phyloP scores from a whole-genome alignment of 352 stramenopile species.

The Phytophthora constricta region DNA sequence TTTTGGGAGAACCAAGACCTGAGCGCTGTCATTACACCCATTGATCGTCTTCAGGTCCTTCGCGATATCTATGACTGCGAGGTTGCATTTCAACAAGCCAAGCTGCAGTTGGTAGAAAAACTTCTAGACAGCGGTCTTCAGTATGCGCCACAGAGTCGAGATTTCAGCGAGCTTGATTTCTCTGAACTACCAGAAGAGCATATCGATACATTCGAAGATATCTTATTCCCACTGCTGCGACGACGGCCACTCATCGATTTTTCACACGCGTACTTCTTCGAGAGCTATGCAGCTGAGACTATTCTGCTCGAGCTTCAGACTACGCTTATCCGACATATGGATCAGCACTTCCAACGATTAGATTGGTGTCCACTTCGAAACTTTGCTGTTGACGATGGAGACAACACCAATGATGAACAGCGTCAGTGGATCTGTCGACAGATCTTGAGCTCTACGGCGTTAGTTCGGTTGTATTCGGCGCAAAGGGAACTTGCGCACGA shows the following conservation, averaged over 20 bases:
- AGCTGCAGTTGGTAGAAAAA: slow-evolving; percentile 40
- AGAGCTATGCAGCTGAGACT: slow-evolving; percentile 60
- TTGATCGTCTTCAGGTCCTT: slow-evolving; percentile 67
- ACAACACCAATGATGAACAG: slow-evolving; percentile 7
- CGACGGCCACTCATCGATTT: slow-evolving; percentile 54
- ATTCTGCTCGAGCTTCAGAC: slow-evolving; percentile 56
- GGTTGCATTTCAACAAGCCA: slow-evolving; percentile 47
- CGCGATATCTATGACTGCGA: slow-evolving; percentile 64
- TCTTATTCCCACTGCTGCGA: slow-evolving; percentile 33
- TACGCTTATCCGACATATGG: slow-evolving; percentile 40
- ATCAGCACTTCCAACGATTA: slow-evolving; percentile 34
- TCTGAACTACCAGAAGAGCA: neutral
- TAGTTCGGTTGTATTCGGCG: slow-evolving; percentile 20
- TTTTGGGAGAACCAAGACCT: neutral
- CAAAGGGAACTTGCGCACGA: slow-evolving; percentile 33
- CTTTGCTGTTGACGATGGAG: slow-evolving; percentile 9
- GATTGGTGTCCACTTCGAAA: slow-evolving; percentile 18
- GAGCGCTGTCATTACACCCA: slow-evolving; percentile 21
- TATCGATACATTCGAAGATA: slow-evolving; percentile 11
- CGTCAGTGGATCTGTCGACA: slow-evolving; percentile 29
- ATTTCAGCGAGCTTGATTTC: slow-evolving; percentile 15
- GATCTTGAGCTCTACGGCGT: slow-evolving; percentile 21
- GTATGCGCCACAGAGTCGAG: slow-evolving; percentile 16
- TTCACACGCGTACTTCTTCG: slow-evolving; percentile 61
- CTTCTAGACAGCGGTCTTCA: slow-evolving; percentile 40